A percentile compares a stretch with the other conserved stretches of the same genome.
phyloP scores from a whole-genome alignment of 2,329 filamentous ascomycete genomes.

The Botrytis squamosa region DNA sequence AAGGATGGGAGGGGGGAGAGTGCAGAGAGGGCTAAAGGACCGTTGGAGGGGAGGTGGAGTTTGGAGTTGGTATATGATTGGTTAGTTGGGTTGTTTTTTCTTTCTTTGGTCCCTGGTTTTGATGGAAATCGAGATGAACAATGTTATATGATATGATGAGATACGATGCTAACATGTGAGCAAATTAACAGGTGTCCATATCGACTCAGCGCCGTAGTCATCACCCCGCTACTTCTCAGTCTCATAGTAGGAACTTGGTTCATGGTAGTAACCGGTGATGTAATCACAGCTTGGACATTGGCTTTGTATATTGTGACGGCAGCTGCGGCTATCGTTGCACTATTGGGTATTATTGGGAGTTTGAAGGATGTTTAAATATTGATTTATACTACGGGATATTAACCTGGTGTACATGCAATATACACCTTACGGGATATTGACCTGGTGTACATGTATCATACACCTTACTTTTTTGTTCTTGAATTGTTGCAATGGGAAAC shows the following conservation, averaged over 20 bases:
- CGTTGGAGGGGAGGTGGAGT: constrained; percentile 13
- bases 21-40: background rate
- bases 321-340: constrained; percentile 33
- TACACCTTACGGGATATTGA: background rate
- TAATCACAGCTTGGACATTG: constrained; percentile 32
- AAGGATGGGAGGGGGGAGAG: background rate
- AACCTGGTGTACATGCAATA: background rate
- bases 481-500: background rate
- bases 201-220: constrained; percentile 28
- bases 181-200: constrained; percentile 30
- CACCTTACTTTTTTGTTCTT: background rate
- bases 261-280: constrained; percentile 29
- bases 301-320: constrained; percentile 33
- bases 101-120: background rate
- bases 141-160: background rate
- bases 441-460: background rate
- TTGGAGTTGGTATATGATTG: constrained; percentile 17
- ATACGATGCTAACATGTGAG: constrained; percentile 23
- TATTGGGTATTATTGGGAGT: constrained; percentile 33
- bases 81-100: background rate
- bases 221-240: constrained; percentile 26
- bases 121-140: background rate
- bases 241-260: constrained; percentile 30
- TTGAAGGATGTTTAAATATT: constrained; percentile 31
- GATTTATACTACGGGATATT: background rate